Base-by-base conservation (phyloP, 2,329 filamentous ascomycete genomes). In the Xylariaceae sp. region DNA sequence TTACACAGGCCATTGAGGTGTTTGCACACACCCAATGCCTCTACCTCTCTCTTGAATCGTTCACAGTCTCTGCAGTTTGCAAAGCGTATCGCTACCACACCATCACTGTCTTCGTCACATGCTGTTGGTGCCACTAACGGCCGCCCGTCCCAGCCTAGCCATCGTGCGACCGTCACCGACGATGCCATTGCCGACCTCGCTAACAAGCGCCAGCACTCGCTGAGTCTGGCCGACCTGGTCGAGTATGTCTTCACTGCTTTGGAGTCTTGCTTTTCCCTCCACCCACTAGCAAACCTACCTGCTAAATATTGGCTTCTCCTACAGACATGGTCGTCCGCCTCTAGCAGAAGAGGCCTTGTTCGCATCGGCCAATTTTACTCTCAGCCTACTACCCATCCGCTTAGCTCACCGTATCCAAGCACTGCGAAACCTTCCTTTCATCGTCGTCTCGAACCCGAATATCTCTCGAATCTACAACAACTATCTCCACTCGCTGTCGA, bases 371-470 rank as follows among this genome's bases (percentile, higher is more conserved):
- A 96, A 97, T 75, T 97, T 97, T 74, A 96, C 94, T 12, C 87
- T 97, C 60, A 89, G 87, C 28, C 88, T 97, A 48, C 85, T 97
- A 10, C 94, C 94, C 13, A 89, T 94, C 45, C 90, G 94, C 36
- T 85, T 99, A 22, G 94, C 94, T 22, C 90, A 95, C 69, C 90
- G 94, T 51, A 96, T 99, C 59, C 89, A 96, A 69, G 90, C 91
- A 41, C 78, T 99, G 16, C 87, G 92, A 58, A 96, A 96, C 68
- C 83, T 99, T 9, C 94, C 94, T 0, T 99, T 93, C 71, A 97
- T 99, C 59, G 93, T 99, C 50, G 94, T 99, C 22, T 92, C 93
- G n/a, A 97, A 99, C 68, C 90, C 91, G 1, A 90, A 97, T 68
- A 91, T 99, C 61, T 89, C 87, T 22, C 87, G 88, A 64, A 99